Evolutionary conservation across 1,284 basidiomycete genomes (phyloP).

Genomic region (Naganishia liquefaciens): DNA sequence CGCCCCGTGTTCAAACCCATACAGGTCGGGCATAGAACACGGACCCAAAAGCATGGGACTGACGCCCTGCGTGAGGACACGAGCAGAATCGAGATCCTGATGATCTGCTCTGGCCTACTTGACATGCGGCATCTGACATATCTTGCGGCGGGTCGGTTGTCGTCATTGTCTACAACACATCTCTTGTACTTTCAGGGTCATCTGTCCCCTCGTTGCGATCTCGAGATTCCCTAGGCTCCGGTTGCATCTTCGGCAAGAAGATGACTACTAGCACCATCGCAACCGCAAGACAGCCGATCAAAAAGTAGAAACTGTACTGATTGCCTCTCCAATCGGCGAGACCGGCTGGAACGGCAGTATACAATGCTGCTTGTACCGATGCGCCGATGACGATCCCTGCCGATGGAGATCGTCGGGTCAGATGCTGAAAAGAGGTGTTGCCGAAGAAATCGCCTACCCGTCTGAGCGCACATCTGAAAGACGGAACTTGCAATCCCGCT

Average conservation of each 20-base stretch:
- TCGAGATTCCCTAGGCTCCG: not conserved
- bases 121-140: too few relatives aligned
- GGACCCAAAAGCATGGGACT: too few relatives aligned
- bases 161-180: too few relatives aligned
- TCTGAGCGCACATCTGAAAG: slow-evolving; percentile 13
- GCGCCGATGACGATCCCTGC: slow-evolving; percentile 43
- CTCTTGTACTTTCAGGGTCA: too few relatives aligned
- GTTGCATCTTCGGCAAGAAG: not conserved
- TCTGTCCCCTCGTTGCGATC: too few relatives aligned
- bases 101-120: too few relatives aligned
- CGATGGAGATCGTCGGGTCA: not conserved
- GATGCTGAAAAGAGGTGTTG: not conserved
- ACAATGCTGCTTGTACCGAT: slow-evolving; percentile 48
- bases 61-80: too few relatives aligned
- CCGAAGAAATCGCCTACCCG: not conserved
- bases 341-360: slow-evolving; percentile 42
- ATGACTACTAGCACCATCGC: slow-evolving; percentile 8
- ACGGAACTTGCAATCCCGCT: slow-evolving; percentile 14
- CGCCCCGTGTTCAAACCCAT: too few relatives aligned
- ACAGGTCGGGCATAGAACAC: too few relatives aligned
- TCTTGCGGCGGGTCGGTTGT: too few relatives aligned
- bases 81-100: too few relatives aligned
- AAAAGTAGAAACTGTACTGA: slow-evolving; percentile 44
- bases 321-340: slow-evolving; percentile 42
- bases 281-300: slow-evolving; percentile 45